phyloP scores from a whole-genome alignment of 495 filamentous ascomycete genomes.

The Penicillium malachiteum region DNA sequence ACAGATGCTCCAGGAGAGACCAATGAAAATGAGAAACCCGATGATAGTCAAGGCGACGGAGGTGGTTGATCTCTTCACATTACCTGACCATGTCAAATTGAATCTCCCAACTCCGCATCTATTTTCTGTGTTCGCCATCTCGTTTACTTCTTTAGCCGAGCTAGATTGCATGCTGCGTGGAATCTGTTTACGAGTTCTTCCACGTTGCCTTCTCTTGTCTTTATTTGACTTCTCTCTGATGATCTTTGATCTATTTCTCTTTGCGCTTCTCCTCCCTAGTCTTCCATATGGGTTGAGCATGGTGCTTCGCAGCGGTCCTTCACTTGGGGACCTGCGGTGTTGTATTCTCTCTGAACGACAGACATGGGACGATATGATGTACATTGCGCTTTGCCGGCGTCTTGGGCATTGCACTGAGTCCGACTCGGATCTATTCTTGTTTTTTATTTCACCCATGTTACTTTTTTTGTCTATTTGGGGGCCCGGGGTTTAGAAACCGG shows the following conservation, averaged over 20 bases:
- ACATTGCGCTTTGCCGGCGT: conserved; percentile 29
- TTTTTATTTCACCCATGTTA: background rate
- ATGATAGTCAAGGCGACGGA: conserved; percentile 29
- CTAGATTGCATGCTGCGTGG: conserved; percentile 43
- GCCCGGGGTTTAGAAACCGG: conserved; percentile 4
- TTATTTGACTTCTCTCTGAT: conserved; percentile 13
- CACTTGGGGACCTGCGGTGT: conserved; percentile 1
- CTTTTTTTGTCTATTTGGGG: conserved; percentile 1
- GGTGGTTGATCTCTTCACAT: conserved; percentile 18
- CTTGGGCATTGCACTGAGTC: conserved; percentile 29
- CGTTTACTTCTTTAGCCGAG: conserved; percentile 27
- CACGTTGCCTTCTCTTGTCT: conserved; percentile 6
- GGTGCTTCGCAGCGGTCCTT: conserved; percentile 8
- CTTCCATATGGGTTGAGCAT: background rate
- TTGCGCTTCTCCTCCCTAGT: conserved; percentile 1
- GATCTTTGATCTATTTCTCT: conserved; percentile 11
- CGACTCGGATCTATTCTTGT: conserved; percentile 8
- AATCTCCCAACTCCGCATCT: conserved; percentile 14
- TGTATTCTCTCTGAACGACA: conserved; percentile 9
- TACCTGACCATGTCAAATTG: background rate
- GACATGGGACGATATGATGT: conserved; percentile 19
- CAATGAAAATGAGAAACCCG: conserved; percentile 42
- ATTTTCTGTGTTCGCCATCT: conserved; percentile 7
- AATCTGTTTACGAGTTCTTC: conserved; percentile 10
- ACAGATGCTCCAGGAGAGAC: conserved; percentile 15